Evolutionary conservation across 306 rosid genomes (phyloP), one percentile per base, ranked within the genome.

Genomic region (Acacia melanoxylon): DNA sequence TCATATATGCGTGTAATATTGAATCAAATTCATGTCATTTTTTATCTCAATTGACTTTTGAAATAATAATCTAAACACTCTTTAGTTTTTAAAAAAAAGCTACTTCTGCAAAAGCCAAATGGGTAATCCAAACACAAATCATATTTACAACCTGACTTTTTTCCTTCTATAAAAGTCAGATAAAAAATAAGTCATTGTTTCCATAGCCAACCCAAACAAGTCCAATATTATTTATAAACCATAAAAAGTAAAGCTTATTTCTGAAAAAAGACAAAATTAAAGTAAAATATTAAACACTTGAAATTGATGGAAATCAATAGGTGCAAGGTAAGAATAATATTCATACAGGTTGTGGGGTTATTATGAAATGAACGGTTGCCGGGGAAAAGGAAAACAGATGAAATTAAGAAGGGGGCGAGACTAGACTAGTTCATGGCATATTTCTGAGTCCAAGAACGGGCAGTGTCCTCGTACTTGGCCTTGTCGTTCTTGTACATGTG

Each of bases 381-480:
- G 41, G 1, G 6, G 10, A 14, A 27, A 14, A 63, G 8, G 3
- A 25, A 4, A 25, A 11, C 25, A 54, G 11, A 54, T 37, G 40
- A 35, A 5, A 35, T 35, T 35, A 35, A 20, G 61, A 7, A 20
- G 6, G 19, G 19, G 6, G 6, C 6, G 20, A 5, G 41, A 37
- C 27, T 56, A 56, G 27, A 8, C 69, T 63, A 63, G 42, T 31
- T 63, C 96, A 91, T 91, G 74, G 96, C 93, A 75, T 91, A 90
- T 88, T 91, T 91, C 81, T 90, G 92, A 81, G 96, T 90, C 96
- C 96, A 91, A 91, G 91, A 90, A 68, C 96, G 92, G 12, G 96
- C 96, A 44, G 92, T 91, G 19, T 89, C 74, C 81, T 91, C 96
- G 27, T 91, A 91, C 88, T 90, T 91, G 79, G 90, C 80, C 77